A percentile compares a stretch with the other conserved stretches of the same genome.
These are phyloP conservation scores for Picocystis sp. DNA, from an alignment of 163 green algal species.

Conservation along the genomic window DNA sequence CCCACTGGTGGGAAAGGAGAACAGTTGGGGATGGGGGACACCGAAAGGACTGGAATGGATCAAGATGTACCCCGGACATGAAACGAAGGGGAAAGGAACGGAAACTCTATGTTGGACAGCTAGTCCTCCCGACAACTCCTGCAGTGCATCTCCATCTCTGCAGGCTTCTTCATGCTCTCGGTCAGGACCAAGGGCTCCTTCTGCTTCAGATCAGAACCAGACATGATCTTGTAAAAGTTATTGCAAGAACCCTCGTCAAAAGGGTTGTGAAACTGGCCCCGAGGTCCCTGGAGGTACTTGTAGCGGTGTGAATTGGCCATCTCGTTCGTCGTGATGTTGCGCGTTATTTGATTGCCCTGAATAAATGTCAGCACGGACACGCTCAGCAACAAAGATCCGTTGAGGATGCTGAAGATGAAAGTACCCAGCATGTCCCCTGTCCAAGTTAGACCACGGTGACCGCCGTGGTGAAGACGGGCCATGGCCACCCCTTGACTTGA, in stretches of 20 bases:
- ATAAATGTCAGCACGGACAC: conserved; percentile 11
- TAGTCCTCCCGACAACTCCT: too few species aligned
- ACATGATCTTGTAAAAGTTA: conserved; percentile 21
- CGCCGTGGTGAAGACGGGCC: conserved; percentile 20
- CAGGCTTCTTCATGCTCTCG: too few species aligned
- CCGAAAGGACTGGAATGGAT: too few species aligned
- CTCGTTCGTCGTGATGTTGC: conserved; percentile 96
- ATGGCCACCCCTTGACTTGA: conserved; percentile 27
- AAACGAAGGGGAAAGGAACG: too few species aligned
- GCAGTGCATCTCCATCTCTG: too few species aligned
- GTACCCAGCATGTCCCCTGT: conserved; percentile 22
- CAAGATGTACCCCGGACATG: too few species aligned
- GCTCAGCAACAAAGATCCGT: conserved; percentile 44
- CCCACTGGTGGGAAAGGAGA: too few species aligned
- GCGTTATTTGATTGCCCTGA: conserved; percentile 28
- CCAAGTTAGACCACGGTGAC: not conserved
- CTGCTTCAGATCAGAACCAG: too few species aligned
- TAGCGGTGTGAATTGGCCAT: conserved; percentile 90
- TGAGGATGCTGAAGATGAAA: conserved; percentile 55
- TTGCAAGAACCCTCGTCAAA: conserved; percentile 53
- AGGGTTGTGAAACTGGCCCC: conserved; percentile 69
- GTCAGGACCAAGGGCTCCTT: too few species aligned
- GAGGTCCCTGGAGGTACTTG: conserved; percentile 55
- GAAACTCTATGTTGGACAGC: too few species aligned
- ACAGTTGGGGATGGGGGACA: too few species aligned